phyloP scores from a whole-genome alignment of 2,329 filamentous ascomycete genomes.

The Hypoxylon sp. region DNA sequence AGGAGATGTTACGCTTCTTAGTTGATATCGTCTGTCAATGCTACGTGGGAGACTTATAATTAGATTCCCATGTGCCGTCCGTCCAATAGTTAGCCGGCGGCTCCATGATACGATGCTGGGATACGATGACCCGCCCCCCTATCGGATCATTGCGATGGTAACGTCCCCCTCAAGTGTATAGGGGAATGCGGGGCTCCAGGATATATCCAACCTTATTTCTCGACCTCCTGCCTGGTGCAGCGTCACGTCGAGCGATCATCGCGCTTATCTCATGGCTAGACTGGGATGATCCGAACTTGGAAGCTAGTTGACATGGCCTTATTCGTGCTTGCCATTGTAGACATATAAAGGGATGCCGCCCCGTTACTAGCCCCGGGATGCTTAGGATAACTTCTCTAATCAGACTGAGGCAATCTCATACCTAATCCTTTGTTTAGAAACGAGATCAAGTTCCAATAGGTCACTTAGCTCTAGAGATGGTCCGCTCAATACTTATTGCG shows the following conservation, averaged over 20 bases:
- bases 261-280: constrained; percentile 23
- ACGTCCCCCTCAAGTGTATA: constrained; percentile 18
- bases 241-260: constrained; percentile 23
- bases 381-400: not conserved
- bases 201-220: constrained; percentile 26
- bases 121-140: constrained; percentile 25
- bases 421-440: not conserved
- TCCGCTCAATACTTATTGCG: constrained; percentile 45
- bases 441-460: not conserved
- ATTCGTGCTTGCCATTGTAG: constrained; percentile 5
- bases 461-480: constrained; percentile 34
- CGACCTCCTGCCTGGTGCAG: constrained; percentile 32
- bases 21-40: constrained; percentile 9
- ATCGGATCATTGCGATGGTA: constrained; percentile 26
- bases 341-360: not conserved
- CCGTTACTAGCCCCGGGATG: no score
- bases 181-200: constrained; percentile 31
- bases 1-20: constrained; percentile 6
- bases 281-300: constrained; percentile 21
- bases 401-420: not conserved
- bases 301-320: constrained; percentile 20
- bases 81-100: constrained; percentile 18
- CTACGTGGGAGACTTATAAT: constrained; percentile 21
- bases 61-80: constrained; percentile 13
- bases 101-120: constrained; percentile 18